Conservation (phyloP, 2,329 filamentous ascomycete genomes). For the Sphaerulina musiva region DNA sequence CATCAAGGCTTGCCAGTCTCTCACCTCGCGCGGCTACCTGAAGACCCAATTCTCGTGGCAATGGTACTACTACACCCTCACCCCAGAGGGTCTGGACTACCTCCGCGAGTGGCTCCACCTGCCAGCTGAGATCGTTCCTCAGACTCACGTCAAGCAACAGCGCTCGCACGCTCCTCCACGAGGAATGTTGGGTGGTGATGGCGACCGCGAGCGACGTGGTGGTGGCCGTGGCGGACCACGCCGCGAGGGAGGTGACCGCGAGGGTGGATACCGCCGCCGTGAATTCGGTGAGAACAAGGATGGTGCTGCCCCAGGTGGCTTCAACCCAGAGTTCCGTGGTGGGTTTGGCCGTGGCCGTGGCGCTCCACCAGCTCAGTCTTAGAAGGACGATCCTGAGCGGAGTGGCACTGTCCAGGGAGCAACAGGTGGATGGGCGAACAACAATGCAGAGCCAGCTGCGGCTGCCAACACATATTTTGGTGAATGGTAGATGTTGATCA, state of each 20-base stretch:
- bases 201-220: constrained; percentile 68
- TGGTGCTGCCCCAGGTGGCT: constrained; percentile 76
- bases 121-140: constrained; percentile 97
- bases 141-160: constrained; percentile 99
- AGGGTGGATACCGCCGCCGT: constrained; percentile 50
- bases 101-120: constrained; percentile 99
- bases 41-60: constrained; percentile 99
- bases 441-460: constrained; percentile 6
- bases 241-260: constrained; percentile 62
- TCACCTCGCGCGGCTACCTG: constrained; percentile 95
- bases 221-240: constrained; percentile 72
- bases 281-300: constrained; percentile 66
- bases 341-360: constrained; percentile 60
- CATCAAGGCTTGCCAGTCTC: constrained; percentile 97
- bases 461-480: neutral
- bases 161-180: constrained; percentile 95
- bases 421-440: constrained; percentile 4
- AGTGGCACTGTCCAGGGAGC: constrained; percentile 2
- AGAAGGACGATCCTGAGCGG: constrained; percentile 23
- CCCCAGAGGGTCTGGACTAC: constrained; percentile 99
- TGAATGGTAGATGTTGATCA: constrained; percentile 8
- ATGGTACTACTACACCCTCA: constrained; percentile 99
- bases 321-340: constrained; percentile 74
- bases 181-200: constrained; percentile 84
- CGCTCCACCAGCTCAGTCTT: constrained; percentile 47